Evolutionary conservation across 208 protist genomes (phyloP).

Genomic region (Trypanosoma brucei): DNA sequence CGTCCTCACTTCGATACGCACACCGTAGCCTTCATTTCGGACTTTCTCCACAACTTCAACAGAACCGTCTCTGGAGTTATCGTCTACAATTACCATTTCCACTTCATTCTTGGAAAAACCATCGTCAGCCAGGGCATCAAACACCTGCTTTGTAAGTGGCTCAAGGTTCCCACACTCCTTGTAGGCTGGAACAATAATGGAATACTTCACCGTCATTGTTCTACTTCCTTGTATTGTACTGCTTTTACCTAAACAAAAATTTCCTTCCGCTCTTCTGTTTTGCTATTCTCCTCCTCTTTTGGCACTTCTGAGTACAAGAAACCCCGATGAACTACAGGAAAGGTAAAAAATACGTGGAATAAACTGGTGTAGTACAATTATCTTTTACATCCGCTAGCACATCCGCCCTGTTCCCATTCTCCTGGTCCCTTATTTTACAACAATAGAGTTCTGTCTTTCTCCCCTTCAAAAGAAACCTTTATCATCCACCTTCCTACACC

Average conservation of each 20-base stretch:
- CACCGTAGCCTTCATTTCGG: constrained; percentile 52
- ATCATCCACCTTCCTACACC: not conserved
- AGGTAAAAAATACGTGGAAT: constrained; percentile 1
- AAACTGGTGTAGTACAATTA: constrained; percentile 1
- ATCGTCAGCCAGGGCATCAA: constrained; percentile 45
- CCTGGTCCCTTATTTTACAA: not conserved
- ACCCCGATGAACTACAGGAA: too few species aligned
- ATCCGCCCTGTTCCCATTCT: not conserved
- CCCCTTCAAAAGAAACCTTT: not conserved
- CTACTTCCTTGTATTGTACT: not conserved
- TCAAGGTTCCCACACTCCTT: constrained; percentile 83
- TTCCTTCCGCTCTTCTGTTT: not conserved
- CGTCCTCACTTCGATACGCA: constrained; percentile 74
- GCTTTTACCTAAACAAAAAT: not conserved
- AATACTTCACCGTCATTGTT: constrained; percentile 45
- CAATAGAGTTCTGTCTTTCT: not conserved
- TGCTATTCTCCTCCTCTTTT: not conserved
- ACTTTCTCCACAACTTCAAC: constrained; percentile 67
- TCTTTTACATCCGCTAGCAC: too few species aligned
- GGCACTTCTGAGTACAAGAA: not conserved
- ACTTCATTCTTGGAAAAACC: constrained; percentile 33
- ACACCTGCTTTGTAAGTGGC: constrained; percentile 67
- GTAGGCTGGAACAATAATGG: constrained; percentile 83
- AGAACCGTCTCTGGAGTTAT: constrained; percentile 87
- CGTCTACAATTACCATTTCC: constrained; percentile 87